Evolutionary conservation across 2,329 filamentous ascomycete genomes (phyloP).

Genomic region (Massarina eburnea): DNA sequence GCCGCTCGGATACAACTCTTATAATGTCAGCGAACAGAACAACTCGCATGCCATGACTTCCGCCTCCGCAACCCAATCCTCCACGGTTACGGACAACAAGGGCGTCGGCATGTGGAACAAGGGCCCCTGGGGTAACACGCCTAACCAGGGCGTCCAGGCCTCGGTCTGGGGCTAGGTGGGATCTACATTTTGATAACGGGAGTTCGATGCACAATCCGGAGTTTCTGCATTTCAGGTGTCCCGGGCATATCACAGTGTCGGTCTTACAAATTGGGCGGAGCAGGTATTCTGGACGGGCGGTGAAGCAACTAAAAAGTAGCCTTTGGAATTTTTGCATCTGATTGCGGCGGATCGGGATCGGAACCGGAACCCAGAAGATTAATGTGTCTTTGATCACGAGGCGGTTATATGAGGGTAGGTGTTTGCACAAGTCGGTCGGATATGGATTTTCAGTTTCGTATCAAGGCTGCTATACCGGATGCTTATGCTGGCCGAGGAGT

Average conservation of each 20-base stretch:
- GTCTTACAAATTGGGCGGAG: slow-evolving; percentile 41
- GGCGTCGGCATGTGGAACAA: slow-evolving; percentile 67
- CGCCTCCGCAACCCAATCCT: slow-evolving; percentile 60
- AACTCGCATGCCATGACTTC: slow-evolving; percentile 53
- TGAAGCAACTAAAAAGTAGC: slow-evolving; percentile 28
- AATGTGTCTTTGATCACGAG: slow-evolving; percentile 30
- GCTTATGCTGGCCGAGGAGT: slow-evolving; percentile 24
- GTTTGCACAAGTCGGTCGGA: slow-evolving; percentile 27
- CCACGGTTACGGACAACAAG: slow-evolving; percentile 50
- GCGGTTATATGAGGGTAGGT: slow-evolving; percentile 28
- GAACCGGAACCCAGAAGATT: too few relatives aligned
- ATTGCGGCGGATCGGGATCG: slow-evolving; percentile 13
- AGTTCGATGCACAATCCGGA: slow-evolving; percentile 44
- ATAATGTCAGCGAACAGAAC: slow-evolving; percentile 59
- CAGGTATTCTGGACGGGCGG: slow-evolving; percentile 35
- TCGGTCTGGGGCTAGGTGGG: slow-evolving; percentile 82
- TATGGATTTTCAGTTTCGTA: background rate
- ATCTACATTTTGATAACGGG: slow-evolving; percentile 34
- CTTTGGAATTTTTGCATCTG: slow-evolving; percentile 36
- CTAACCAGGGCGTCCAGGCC: slow-evolving; percentile 75
- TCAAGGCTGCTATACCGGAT: slow-evolving; percentile 11
- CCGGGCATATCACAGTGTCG: slow-evolving; percentile 40
- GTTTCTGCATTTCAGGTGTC: slow-evolving; percentile 49
- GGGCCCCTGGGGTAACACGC: slow-evolving; percentile 78
- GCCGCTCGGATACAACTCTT: slow-evolving; percentile 69